phyloP scores from a whole-genome alignment of 1,139 yeast species.

The Kazachstania sp. region DNA sequence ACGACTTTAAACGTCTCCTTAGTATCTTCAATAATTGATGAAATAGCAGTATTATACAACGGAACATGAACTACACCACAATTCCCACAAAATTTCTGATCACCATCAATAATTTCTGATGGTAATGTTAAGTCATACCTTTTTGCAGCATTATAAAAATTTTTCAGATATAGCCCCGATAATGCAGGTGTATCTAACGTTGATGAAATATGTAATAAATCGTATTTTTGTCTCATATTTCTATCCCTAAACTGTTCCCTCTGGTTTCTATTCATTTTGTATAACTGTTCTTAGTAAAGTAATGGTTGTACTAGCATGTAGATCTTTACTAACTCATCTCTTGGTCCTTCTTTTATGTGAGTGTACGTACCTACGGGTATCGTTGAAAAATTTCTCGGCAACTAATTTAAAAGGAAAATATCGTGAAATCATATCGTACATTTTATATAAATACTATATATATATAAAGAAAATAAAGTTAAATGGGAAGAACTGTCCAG shows the following conservation, averaged over 20 bases:
- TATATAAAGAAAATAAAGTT: neutral
- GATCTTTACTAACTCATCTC: too few relatives aligned
- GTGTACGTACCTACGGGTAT: too few relatives aligned
- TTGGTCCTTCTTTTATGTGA: too few relatives aligned
- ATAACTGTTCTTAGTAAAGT: neutral
- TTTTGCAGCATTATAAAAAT: slow-evolving; percentile 25
- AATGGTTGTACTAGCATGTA: neutral
- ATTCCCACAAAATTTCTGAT: slow-evolving; percentile 36
- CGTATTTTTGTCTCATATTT: slow-evolving; percentile 25
- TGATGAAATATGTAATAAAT: slow-evolving; percentile 23
- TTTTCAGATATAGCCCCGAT: slow-evolving; percentile 27
- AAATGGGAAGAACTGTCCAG: neutral
- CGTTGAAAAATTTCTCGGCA: neutral
- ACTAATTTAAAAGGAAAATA: neutral
- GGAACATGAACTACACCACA: slow-evolving; percentile 43
- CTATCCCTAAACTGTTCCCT: slow-evolving; percentile 23
- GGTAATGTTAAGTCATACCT: slow-evolving; percentile 25
- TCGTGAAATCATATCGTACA: neutral
- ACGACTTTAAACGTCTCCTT: slow-evolving; percentile 25
- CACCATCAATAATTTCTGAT: slow-evolving; percentile 15
- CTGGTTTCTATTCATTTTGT: slow-evolving; percentile 22
- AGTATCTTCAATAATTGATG: slow-evolving; percentile 3
- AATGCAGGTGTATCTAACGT: slow-evolving; percentile 18
- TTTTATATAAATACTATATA: neutral
- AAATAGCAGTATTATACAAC: slow-evolving; percentile 3